A percentile compares a stretch with the other conserved stretches of the same genome.
phyloP scores from a whole-genome alignment of 768 basidiomycete genomes.

The Russula lepida region DNA sequence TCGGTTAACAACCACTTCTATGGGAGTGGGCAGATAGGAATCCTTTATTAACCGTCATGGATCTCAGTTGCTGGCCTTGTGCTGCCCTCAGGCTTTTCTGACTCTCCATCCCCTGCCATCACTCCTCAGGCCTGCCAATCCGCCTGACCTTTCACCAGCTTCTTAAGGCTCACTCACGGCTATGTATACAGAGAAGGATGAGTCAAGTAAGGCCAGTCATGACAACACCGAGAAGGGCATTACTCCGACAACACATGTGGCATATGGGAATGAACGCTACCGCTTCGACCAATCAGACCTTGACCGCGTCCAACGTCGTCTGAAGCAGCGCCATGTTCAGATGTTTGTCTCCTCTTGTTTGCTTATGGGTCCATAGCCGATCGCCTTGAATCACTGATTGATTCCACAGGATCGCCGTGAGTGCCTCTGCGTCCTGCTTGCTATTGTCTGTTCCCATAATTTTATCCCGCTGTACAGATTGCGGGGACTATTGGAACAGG shows the following conservation, averaged over 20 bases:
- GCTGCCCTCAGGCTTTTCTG: not conserved
- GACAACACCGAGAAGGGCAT: slow-evolving; percentile 26
- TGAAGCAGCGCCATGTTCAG: slow-evolving; percentile 73
- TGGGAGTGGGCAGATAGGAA: not conserved
- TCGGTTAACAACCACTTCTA: not conserved
- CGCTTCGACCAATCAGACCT: slow-evolving; percentile 54
- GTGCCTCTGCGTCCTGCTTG: slow-evolving; percentile 22
- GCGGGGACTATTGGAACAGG: slow-evolving; percentile 72
- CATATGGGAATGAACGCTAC: slow-evolving; percentile 25
- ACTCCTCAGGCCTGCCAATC: not conserved
- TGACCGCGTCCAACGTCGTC: slow-evolving; percentile 61
- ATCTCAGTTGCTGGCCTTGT: not conserved
- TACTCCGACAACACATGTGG: slow-evolving; percentile 22
- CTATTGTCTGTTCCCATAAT: not conserved
- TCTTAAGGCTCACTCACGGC: not conserved
- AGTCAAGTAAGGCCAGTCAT: not conserved
- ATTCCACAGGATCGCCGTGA: slow-evolving; percentile 49
- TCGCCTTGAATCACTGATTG: not conserved
- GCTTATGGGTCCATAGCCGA: not conserved
- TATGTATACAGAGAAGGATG: slow-evolving; percentile 1
- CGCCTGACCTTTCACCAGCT: not conserved
- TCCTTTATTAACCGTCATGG: not conserved
- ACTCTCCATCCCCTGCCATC: not conserved
- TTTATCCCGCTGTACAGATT: slow-evolving; percentile 34
- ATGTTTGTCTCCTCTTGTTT: slow-evolving; percentile 41